Base-by-base conservation (phyloP, 169 alveolate species). In the Plasmodium gallinaceum region DNA sequence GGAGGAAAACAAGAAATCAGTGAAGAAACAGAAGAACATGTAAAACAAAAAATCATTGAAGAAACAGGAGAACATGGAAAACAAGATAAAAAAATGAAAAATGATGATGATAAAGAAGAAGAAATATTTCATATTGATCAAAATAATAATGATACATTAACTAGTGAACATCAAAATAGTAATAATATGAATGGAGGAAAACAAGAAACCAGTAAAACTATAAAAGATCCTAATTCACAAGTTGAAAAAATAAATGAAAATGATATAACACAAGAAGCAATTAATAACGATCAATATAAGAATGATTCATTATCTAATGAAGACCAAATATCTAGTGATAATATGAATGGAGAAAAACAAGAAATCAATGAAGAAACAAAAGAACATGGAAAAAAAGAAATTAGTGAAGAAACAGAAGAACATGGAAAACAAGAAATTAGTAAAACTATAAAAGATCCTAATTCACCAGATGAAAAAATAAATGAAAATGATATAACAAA, bases 241-340 rank as follows among this genome's bases (percentile, higher is more conserved):
- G n/a, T n/a, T n/a, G n/a, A n/a, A n/a, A n/a, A n/a, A n/a, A n/a
- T n/a, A n/a, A n/a, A n/a, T n/a, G n/a, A n/a, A n/a, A n/a, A n/a
- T n/a, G n/a, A n/a, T 32, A 32, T 32, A 32, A 32, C 4, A 32
- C 6, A 4, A 32, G 4, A 32, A 32, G 39, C 39, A 32, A n/a
- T n/a, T n/a, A n/a, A n/a, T n/a, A n/a, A n/a, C n/a, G n/a, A n/a
- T n/a, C n/a, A n/a, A n/a, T n/a, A n/a, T n/a, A n/a, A n/a, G n/a
- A n/a, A n/a, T n/a, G n/a, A n/a, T n/a, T n/a, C n/a, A n/a, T n/a
- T n/a, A n/a, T n/a, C 64, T 7, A 9, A 54, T 54, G 20, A 7
- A 70, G 43, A 70, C 20, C 66, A 48, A 20, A 45, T n/a, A n/a
- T n/a, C 51, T 22, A 37, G 65, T 70, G 37, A 70, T 8, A 70